These are phyloP conservation scores for Cynara cardunculus DNA, from an alignment of 129 eudicot species.

Conservation along the genomic window DNA sequence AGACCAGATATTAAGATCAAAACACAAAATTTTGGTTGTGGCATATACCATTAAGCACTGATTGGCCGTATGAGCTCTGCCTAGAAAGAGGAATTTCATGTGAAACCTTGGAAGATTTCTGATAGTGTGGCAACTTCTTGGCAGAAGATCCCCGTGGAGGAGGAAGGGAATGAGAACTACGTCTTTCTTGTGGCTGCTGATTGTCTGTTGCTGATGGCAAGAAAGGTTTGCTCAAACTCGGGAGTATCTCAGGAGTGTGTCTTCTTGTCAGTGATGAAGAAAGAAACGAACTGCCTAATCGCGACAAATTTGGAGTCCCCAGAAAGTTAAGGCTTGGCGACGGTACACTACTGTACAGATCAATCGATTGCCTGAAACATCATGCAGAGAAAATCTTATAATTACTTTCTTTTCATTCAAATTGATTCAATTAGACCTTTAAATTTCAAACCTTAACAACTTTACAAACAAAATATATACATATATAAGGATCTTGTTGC, in stretches of 20 bases:
- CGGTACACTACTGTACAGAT: slow-evolving; percentile 78
- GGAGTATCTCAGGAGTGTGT: slow-evolving; percentile 75
- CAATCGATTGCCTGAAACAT: slow-evolving; percentile 83
- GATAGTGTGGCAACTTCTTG: slow-evolving; percentile 41
- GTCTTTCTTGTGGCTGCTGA: slow-evolving; percentile 51
- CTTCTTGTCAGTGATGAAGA: slow-evolving; percentile 72
- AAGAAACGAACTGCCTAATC: slow-evolving; percentile 67
- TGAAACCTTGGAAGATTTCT: slow-evolving; percentile 46
- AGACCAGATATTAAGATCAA: neutral
- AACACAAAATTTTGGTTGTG: neutral
- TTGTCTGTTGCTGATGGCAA: slow-evolving; percentile 48
- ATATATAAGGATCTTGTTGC: neutral
- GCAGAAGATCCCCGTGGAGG: slow-evolving; percentile 64
- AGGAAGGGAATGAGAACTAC: slow-evolving; percentile 74
- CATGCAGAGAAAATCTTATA: neutral
- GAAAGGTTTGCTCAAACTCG: slow-evolving; percentile 62
- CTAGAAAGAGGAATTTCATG: slow-evolving; percentile 62
- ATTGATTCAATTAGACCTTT: neutral
- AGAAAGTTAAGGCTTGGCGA: slow-evolving; percentile 76
- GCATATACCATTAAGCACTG: slow-evolving; percentile 80
- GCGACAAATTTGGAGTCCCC: slow-evolving; percentile 62
- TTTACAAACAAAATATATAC: neutral
- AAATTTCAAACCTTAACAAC: neutral
- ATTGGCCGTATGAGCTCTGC: slow-evolving; percentile 70
- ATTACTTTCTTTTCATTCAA: neutral